These are phyloP conservation scores for Pisolithus marmoratus DNA, from an alignment of 768 basidiomycete genomes.

Conservation along the genomic window DNA sequence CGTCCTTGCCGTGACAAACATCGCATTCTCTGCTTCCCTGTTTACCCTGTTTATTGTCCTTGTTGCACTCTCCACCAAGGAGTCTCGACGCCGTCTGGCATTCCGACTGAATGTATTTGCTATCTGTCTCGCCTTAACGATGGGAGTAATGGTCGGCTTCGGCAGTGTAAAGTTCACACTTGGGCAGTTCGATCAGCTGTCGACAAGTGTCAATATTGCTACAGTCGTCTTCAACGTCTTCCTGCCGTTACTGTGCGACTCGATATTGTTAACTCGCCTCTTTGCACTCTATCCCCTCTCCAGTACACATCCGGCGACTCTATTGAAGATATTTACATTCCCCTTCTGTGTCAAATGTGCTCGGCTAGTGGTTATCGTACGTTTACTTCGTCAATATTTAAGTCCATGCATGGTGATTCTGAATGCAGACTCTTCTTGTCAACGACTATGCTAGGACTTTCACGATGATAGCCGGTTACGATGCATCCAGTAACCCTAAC, in stretches of 20 bases:
- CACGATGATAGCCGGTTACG: too few species aligned
- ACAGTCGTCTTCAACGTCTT: constrained; percentile 19
- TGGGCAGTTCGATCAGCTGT: constrained; percentile 12
- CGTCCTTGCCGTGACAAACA: constrained; percentile 20
- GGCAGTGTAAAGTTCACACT: constrained; percentile 1
- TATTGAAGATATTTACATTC: constrained; percentile 22
- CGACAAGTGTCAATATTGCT: constrained; percentile 12
- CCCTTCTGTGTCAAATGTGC: constrained; percentile 26
- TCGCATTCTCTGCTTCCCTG: constrained; percentile 24
- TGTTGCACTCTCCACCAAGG: constrained; percentile 27
- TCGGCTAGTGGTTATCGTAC: constrained; percentile 19
- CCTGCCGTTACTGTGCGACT: constrained; percentile 32
- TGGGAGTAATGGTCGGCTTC: constrained; percentile 17
- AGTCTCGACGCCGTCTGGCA: constrained; percentile 21
- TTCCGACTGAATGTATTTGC: constrained; percentile 31
- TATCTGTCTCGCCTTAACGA: constrained; percentile 18
- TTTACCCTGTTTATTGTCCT: constrained; percentile 31
- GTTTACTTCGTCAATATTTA: neutral
- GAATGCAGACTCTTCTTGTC: constrained; percentile 1
- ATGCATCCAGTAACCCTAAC: constrained; percentile 4
- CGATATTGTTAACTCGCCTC: constrained; percentile 32
- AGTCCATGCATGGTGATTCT: neutral
- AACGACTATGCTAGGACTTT: neutral
- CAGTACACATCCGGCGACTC: constrained; percentile 7
- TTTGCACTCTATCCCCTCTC: constrained; percentile 29